Evolutionary conservation across 2,329 filamentous ascomycete genomes (phyloP).

Genomic region (Phaeomoniella chlamydospora): DNA sequence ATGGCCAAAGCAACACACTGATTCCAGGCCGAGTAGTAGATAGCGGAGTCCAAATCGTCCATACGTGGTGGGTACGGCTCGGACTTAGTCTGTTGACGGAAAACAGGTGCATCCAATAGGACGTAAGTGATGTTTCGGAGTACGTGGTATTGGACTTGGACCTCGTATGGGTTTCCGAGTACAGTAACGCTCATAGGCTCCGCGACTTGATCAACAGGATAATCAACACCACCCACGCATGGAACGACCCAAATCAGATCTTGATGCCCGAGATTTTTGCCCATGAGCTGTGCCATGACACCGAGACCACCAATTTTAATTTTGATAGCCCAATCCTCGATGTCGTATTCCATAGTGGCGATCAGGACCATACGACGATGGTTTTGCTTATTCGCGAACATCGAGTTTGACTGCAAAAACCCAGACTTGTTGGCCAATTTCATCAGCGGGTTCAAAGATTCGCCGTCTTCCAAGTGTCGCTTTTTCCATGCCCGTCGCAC

Average conservation of each 20-base stretch:
- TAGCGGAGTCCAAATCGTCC: conserved; percentile 54
- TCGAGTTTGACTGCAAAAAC: conserved; percentile 21
- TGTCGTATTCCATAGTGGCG: conserved; percentile 59
- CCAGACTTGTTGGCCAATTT: conserved; percentile 19
- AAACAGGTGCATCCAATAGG: conserved; percentile 51
- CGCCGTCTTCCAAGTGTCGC: conserved; percentile 11
- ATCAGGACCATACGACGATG: conserved; percentile 44
- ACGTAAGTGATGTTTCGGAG: conserved; percentile 55
- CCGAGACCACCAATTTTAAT: conserved; percentile 58
- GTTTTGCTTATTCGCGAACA: conserved; percentile 16
- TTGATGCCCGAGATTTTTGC: conserved; percentile 48
- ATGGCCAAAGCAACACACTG: conserved; percentile 52
- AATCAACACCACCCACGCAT: conserved; percentile 49
- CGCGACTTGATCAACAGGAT: conserved; percentile 42
- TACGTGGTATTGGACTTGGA: conserved; percentile 49
- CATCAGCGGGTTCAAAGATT: conserved; percentile 18
- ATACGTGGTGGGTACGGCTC: conserved; percentile 54
- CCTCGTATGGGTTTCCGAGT: conserved; percentile 44
- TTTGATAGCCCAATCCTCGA: conserved; percentile 55
- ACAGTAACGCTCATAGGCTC: conserved; percentile 50
- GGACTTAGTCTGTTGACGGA: conserved; percentile 46
- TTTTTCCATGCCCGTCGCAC: conserved; percentile 20
- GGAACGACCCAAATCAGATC: conserved; percentile 53
- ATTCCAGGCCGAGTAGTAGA: conserved; percentile 59
- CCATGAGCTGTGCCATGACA: conserved; percentile 58